Base-by-base conservation (phyloP, 2,329 filamentous ascomycete genomes). In the Endoconidiophora laricicola region DNA sequence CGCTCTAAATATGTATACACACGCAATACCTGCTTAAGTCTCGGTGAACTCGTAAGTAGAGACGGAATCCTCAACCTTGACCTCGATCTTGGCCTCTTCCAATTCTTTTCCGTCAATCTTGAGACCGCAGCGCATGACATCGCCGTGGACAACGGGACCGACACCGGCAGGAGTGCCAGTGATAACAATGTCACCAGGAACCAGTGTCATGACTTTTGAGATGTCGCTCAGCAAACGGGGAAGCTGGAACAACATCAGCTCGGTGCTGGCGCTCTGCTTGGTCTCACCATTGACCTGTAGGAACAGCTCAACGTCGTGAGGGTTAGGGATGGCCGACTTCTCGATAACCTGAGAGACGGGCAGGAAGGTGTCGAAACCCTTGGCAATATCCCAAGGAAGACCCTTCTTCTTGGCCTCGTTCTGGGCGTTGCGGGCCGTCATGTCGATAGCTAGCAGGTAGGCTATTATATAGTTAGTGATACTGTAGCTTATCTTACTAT, bases 111-210 rank as follows among this genome's bases (percentile, higher is more conserved):
- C 88, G 52, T 74, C 71, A 26, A 94, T 78, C 61, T 77, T 79
- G 57, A 96, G 71, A 3, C 87, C 87, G 23, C 85, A 88, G 55
- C 74, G 81, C 74, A 98, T 86, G 29, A 90, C 71, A 66, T 98
- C 88, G 2, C 91, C 91, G 1, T 84, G 79, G 54, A 79, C 77
- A 1, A 94, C 87, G 18, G 80, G 73, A 1, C 91, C 91, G 1
- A 98, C 91, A 10, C 91, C 91, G 68, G 95, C 95, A 46, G 91
- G 91, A 46, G 91, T 98, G 16, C 91, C 91, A n/a, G 91, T 98
- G 58, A 98, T 69, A 45, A 98, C 79, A 60, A 98, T 80, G 65
- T 98, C 91, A 45, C 90, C 91, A 60, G 83, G 78, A 65, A 94
- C 82, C 53, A 98, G 71, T 6, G 86, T 87, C 87, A 96, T 95